Conservation (phyloP, 2,329 filamentous ascomycete species). For the Epichloe scottii region DNA sequence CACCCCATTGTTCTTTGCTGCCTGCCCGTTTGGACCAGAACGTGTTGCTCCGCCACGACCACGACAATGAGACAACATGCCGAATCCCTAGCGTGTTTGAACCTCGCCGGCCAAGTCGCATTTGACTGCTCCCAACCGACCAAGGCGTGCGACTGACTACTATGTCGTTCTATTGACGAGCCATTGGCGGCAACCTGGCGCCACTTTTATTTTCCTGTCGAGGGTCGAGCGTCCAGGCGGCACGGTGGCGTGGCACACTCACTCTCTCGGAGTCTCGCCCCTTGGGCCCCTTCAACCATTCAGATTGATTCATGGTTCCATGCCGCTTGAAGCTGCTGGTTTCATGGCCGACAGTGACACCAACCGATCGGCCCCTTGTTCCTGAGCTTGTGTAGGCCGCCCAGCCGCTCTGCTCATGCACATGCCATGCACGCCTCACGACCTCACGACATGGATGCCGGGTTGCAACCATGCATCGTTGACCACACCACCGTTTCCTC, state of each 20-base stretch:
- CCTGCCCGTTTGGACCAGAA: background rate
- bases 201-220: background rate
- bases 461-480: background rate
- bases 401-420: background rate
- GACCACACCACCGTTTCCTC: conserved; percentile 1
- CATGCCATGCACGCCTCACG: background rate
- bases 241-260: background rate
- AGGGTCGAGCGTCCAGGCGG: background rate
- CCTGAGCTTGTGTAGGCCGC: background rate
- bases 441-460: background rate
- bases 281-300: too few relatives aligned
- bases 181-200: background rate
- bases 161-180: too few relatives aligned
- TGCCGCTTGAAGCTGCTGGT: too few relatives aligned
- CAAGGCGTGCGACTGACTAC: too few relatives aligned
- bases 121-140: too few relatives aligned
- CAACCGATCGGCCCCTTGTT: too few relatives aligned
- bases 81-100: too few relatives aligned
- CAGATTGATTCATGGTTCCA: too few relatives aligned
- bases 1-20: background rate
- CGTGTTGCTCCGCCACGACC: background rate
- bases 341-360: too few relatives aligned
- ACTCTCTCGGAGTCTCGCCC: background rate
- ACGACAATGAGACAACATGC: too few relatives aligned
- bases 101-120: too few relatives aligned